Base-by-base conservation (phyloP, 768 basidiomycete genomes). In the Phallus indusiatus region DNA sequence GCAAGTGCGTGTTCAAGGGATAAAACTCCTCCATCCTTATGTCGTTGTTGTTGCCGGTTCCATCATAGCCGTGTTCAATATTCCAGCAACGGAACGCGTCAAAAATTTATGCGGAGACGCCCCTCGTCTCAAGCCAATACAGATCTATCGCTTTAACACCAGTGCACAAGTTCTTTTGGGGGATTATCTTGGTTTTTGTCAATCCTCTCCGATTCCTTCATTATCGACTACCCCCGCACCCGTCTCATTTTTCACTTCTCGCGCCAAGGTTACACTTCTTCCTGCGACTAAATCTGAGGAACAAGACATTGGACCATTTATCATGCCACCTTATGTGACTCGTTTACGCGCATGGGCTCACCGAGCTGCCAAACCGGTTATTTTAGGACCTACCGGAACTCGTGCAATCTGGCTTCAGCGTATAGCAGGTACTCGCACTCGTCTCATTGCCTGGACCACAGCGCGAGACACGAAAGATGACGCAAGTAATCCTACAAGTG, bases 321-420 rank as follows among this genome's bases (percentile, higher is more conserved):
- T 51, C n/a, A 18, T 59, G 28, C 57, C 57, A 5, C 57, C 57
- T 20, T 35, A 21, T 11, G 57, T 59, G 16, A 51, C 57, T 10
- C 57, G 57, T 51, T 42, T 59, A 8, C 57, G 57, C 18, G 49
- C 48, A 48, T 59, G 57, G 57, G 37, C 57, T 5, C 35, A 59
- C 21, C 50, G 57, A 35, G 46, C 57, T 24, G 22, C 57, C 8
- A 59, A 59, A 20, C 57, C 57, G 21, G 49, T 35, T 33, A 47
- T 52, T 22, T 18, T 59, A 5, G 57, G 57, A 24, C 57, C 57
- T 48, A 51, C 49, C 36, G 57, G 57, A 51, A 59, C 57, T 24
- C 57, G 57, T 22, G 57, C 47, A 48, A 51, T 59, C 14, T 59
- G 57, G 57, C 33, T 59, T 37, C 57, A 59, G 36, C 57, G 57